Evolutionary conservation across 768 basidiomycete species (phyloP).

Genomic region (Hydnomerulius pinastri): DNA sequence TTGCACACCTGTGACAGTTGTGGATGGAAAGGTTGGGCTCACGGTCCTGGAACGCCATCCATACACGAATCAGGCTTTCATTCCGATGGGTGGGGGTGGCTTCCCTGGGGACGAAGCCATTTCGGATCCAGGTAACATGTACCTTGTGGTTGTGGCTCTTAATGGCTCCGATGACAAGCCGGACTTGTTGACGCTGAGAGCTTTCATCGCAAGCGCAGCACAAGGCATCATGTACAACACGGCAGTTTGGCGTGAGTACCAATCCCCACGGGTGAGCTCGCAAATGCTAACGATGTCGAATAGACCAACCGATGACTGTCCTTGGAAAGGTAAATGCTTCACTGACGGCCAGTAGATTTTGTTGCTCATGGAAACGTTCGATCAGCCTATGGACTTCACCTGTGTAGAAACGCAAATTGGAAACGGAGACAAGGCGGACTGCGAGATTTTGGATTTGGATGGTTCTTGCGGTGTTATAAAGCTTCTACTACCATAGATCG

Average conservation of each 20-base stretch:
- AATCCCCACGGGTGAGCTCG: neutral
- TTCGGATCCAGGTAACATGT: slow-evolving; percentile 51
- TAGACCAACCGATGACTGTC: slow-evolving; percentile 93
- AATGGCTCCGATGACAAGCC: slow-evolving; percentile 79
- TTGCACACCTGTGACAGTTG: slow-evolving; percentile 55
- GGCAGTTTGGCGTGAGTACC: slow-evolving; percentile 86
- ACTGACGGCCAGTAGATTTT: neutral
- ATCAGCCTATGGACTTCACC: slow-evolving; percentile 72
- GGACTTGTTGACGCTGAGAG: slow-evolving; percentile 70
- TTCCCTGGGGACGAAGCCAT: slow-evolving; percentile 45
- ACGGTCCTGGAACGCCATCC: slow-evolving; percentile 86
- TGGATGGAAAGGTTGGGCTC: slow-evolving; percentile 56
- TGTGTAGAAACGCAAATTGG: slow-evolving; percentile 96
- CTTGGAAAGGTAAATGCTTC: slow-evolving; percentile 57
- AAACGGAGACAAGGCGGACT: slow-evolving; percentile 73
- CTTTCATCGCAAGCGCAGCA: slow-evolving; percentile 75
- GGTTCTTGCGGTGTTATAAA: slow-evolving; percentile 29
- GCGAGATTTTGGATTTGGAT: slow-evolving; percentile 74
- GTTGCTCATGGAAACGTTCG: slow-evolving; percentile 18
- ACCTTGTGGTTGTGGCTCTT: slow-evolving; percentile 86
- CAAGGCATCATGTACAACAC: slow-evolving; percentile 88
- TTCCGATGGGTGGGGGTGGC: slow-evolving; percentile 80
- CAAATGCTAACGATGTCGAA: slow-evolving; percentile 10
- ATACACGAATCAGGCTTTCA: slow-evolving; percentile 88
- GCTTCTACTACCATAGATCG: slow-evolving; percentile 26